Base-by-base conservation (phyloP, 352 stramenopile species). In the Pythium coloratum region DNA sequence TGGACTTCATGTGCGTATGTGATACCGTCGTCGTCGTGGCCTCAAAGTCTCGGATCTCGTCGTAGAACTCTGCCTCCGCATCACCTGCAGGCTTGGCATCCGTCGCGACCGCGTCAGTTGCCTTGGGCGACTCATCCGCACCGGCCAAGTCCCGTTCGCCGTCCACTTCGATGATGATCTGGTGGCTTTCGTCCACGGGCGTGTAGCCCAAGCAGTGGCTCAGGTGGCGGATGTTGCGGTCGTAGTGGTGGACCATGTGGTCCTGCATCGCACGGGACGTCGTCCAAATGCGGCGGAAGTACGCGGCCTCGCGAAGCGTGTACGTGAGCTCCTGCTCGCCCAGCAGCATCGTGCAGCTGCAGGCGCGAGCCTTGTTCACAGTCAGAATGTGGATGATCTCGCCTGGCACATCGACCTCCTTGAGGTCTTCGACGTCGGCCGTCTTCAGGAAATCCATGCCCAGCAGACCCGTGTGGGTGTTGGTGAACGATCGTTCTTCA, bases 191-290 rank as follows among this genome's bases (percentile, higher is more conserved):
- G 24, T 57, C 24, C 2, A 42, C 26, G 10, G 62, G 53, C 6
- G 33, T 30, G 56, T 64, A 84, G 38, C 84, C 80, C 57, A 90
- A 72, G 69, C 81, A 89, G 40, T 89, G 65, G 36, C 88, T 75
- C 24, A 93, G 66, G 50, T 76, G 79, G 28, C 72, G 67, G 55
- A 93, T 88, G 67, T 82, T 84, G 46, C 84, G 81, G 72, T 91
- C 85, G 66, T 93, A 93, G 66, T 93, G 85, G 62, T 93, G 82
- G n/a, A 89, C 77, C 76, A 93, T 87, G 72, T 93, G 85, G 61
- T 93, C 85, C 59, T 84, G 74, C 55, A 89, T 20, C 3, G 82
- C 76, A 33, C 81, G 85, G 2, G 78, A 66, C 32, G 75, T 93
- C 53, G 87, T 74, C 71, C 72, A 88, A 46, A 93, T 89, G 46